A percentile compares a stretch with the other conserved stretches of the same genome.
Evolutionary conservation across 306 rosid genomes (phyloP).

Genomic region (Cicer pinnatifidum): DNA sequence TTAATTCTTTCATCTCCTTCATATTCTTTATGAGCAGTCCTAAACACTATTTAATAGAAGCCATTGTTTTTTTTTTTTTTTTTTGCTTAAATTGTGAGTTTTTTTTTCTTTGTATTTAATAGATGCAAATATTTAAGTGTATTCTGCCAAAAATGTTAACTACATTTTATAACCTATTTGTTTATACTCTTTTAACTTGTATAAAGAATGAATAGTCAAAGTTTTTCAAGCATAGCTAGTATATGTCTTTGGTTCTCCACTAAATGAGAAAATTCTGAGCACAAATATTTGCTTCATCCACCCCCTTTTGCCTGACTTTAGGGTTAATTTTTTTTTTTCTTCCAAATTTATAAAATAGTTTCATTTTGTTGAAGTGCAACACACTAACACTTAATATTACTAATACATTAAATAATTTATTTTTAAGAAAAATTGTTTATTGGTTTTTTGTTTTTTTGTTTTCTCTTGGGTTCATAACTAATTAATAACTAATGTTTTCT

Average conservation of each 20-base stretch:
- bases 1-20: too few relatives aligned
- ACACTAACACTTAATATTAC: not conserved
- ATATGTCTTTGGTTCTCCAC: not conserved
- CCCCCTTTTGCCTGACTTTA: not conserved
- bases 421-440: not conserved
- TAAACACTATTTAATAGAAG: slow-evolving; percentile 41
- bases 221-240: not conserved
- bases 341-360: too few relatives aligned
- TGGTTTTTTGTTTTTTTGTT: not conserved
- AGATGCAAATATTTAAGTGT: slow-evolving; percentile 32
- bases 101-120: not conserved
- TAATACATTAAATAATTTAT: not conserved
- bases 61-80: slow-evolving; percentile 67
- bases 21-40: too few relatives aligned
- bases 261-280: not conserved
- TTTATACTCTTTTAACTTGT: slow-evolving; percentile 13
- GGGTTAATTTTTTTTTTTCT: too few relatives aligned
- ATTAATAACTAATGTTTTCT: not conserved
- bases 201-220: slow-evolving; percentile 14
- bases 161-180: not conserved
- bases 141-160: slow-evolving; percentile 5
- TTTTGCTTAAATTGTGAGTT: slow-evolving; percentile 51
- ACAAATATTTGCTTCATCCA: not conserved
- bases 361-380: too few relatives aligned
- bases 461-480: too few relatives aligned